Evolutionary conservation across 805 yeast genomes (phyloP).

Genomic region (Nakazawaea ambrosiae): DNA sequence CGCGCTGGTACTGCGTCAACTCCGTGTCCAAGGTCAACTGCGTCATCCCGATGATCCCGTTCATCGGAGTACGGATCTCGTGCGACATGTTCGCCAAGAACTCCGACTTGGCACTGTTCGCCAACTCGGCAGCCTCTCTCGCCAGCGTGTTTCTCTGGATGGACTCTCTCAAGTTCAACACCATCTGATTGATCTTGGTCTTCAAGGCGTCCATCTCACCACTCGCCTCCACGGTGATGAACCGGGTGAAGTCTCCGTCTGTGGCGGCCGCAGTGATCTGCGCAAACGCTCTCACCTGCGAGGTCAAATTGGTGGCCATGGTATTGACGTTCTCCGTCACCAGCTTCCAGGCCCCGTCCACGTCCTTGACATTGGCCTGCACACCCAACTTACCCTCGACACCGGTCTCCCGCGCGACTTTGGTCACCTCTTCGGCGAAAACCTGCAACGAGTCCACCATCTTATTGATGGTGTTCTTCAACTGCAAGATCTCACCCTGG

Average conservation of each 20-base stretch:
- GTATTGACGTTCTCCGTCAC: conserved; percentile 88
- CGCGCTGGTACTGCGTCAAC: conserved; percentile 84
- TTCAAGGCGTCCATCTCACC: conserved; percentile 82
- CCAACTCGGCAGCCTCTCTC: conserved; percentile 89
- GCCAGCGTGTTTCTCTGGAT: conserved; percentile 91
- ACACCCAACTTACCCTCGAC: conserved; percentile 90
- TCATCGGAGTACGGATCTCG: conserved; percentile 87
- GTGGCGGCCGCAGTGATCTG: conserved; percentile 93
- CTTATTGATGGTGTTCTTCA: conserved; percentile 80
- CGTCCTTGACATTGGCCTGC: conserved; percentile 86
- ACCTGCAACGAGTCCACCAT: conserved; percentile 90
- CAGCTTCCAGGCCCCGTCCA: conserved; percentile 88
- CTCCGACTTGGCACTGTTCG: conserved; percentile 84
- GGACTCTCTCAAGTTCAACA: conserved; percentile 76
- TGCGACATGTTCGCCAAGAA: conserved; percentile 84
- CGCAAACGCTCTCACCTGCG: conserved; percentile 90
- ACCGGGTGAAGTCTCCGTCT: conserved; percentile 86
- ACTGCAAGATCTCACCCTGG: conserved; percentile 82
- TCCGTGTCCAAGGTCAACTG: conserved; percentile 85
- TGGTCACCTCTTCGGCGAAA: conserved; percentile 81
- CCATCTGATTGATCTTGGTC: conserved; percentile 72
- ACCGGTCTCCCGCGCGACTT: conserved; percentile 91
- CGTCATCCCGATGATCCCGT: conserved; percentile 91
- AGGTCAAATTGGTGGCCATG: conserved; percentile 89
- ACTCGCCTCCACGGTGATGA: conserved; percentile 84